phyloP scores from a whole-genome alignment of 441 rosid species.

The Raphanus hybrid region DNA sequence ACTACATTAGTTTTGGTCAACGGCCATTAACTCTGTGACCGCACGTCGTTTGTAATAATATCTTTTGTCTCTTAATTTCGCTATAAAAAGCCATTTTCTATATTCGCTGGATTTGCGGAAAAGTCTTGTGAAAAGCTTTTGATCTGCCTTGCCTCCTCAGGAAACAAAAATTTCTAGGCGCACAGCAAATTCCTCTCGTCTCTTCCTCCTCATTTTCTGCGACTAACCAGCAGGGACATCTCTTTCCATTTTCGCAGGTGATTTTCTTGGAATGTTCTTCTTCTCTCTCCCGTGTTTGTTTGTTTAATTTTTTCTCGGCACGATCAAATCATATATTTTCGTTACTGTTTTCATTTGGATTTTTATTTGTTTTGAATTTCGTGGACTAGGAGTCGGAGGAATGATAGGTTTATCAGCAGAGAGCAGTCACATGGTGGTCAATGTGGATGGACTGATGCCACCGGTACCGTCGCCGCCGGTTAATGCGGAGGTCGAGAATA shows the following conservation, averaged over 20 bases:
- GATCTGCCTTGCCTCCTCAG: slow-evolving; percentile 26
- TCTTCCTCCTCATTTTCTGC: slow-evolving; percentile 22
- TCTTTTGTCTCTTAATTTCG: neutral
- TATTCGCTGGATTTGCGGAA: slow-evolving; percentile 39
- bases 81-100: slow-evolving; percentile 38
- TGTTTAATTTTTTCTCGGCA: neutral
- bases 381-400: slow-evolving; percentile 32
- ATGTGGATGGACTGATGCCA: slow-evolving; percentile 59
- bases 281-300: neutral
- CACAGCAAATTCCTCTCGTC: slow-evolving; percentile 19
- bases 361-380: slow-evolving; percentile 12
- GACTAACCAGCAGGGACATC: slow-evolving; percentile 25
- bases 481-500: slow-evolving; percentile 35
- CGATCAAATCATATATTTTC: neutral
- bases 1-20: slow-evolving; percentile 28
- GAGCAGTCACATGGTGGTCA: slow-evolving; percentile 70
- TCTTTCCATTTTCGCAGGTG: slow-evolving; percentile 32
- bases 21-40: slow-evolving; percentile 27
- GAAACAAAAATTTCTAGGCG: slow-evolving; percentile 27
- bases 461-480: slow-evolving; percentile 35
- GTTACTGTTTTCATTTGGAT: slow-evolving; percentile 22
- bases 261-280: slow-evolving; percentile 7
- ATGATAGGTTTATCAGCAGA: slow-evolving; percentile 33
- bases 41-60: slow-evolving; percentile 29
- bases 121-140: slow-evolving; percentile 28